Evolutionary conservation across 2,329 filamentous ascomycete genomes (phyloP).

Genomic region (Dothidotthia symphoricarpi): DNA sequence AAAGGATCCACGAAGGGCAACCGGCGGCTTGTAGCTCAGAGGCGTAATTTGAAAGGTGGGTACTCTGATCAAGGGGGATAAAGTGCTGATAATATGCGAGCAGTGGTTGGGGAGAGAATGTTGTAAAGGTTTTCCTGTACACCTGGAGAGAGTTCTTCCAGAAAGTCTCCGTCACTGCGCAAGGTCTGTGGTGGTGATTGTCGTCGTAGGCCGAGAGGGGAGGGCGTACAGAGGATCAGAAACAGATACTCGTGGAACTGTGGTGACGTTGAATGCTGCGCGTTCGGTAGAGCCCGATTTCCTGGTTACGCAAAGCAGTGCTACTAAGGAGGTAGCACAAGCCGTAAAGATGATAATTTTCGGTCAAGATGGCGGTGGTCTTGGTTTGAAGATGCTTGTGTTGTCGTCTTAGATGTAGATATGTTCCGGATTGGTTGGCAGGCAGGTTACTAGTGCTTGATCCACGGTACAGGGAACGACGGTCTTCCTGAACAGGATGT

Average conservation of each 20-base stretch:
- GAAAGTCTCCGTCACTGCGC: constrained; percentile 43
- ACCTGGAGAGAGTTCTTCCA: constrained; percentile 39
- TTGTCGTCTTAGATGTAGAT: constrained; percentile 23
- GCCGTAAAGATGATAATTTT: constrained; percentile 38
- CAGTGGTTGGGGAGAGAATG: constrained; percentile 28
- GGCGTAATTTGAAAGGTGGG: constrained; percentile 29
- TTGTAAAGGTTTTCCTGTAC: constrained; percentile 31
- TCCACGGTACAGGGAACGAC: constrained; percentile 28
- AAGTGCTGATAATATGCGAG: constrained; percentile 35
- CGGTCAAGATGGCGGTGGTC: constrained; percentile 32
- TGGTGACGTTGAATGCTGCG: constrained; percentile 37
- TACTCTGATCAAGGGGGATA: constrained; percentile 34
- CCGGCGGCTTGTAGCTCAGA: constrained; percentile 28
- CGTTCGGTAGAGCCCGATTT: constrained; percentile 44
- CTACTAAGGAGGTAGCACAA: constrained; percentile 41
- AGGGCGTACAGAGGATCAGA: constrained; percentile 43
- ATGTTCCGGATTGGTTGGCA: constrained; percentile 27
- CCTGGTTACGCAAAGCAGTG: constrained; percentile 51
- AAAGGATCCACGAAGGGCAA: constrained; percentile 53
- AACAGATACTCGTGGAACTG: constrained; percentile 40
- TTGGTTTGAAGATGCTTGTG: constrained; percentile 31
- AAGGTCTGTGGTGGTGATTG: constrained; percentile 41
- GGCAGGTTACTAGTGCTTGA: constrained; percentile 16
- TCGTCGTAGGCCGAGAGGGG: constrained; percentile 38
- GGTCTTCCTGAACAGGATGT: constrained; percentile 26